Base-by-base conservation (phyloP, 345 rosid species). In the Ailanthus altissimus region DNA sequence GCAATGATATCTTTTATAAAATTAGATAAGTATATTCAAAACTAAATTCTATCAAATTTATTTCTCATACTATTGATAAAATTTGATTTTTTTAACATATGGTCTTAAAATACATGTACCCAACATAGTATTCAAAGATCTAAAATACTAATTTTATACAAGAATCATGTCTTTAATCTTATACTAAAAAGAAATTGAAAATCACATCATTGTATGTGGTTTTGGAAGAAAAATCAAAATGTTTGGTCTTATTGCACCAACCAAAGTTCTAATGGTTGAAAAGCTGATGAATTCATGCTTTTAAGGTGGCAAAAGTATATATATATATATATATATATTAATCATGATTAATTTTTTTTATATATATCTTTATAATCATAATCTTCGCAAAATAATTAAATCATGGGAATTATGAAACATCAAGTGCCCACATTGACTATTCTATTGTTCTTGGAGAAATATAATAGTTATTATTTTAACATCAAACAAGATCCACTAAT, bases 331-430 rank as follows among this genome's bases (percentile, higher is more conserved):
- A 23, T n/a, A n/a, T n/a, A n/a, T n/a, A 56, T 25, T n/a, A n/a
- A 45, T 45, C 47, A 45, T 45, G 11, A 32, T 32, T 32, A 32
- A 32, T 32, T 32, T 32, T 32, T 32, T 32, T 32, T 32, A 1
- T 32, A 51, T 15, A 23, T 14, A 42, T 7, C 54, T 45, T 32
- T 46, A 26, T 73, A 73, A 73, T 73, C 56, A 73, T 59, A 73
- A 58, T 40, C 28, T 53, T 43, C 11, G 6, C 68, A 36, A 18
- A 32, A 40, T 8, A 36, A 64, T 20, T 8, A 18, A 62, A 28
- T 60, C 40, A 60, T 60, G 65, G 65, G 38, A 64, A 20, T 8
- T 58, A 58, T 58, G 42, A 8, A 28, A 32, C 66, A 61, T 61
- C 43, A 61, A 28, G n/a, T 5, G 13, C n/a, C 38, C 14, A 13